Evolutionary conservation across 306 rosid species (phyloP), one percentile per base, ranked within the genome.

Genomic region (Psophocarpus tetragonolobus): DNA sequence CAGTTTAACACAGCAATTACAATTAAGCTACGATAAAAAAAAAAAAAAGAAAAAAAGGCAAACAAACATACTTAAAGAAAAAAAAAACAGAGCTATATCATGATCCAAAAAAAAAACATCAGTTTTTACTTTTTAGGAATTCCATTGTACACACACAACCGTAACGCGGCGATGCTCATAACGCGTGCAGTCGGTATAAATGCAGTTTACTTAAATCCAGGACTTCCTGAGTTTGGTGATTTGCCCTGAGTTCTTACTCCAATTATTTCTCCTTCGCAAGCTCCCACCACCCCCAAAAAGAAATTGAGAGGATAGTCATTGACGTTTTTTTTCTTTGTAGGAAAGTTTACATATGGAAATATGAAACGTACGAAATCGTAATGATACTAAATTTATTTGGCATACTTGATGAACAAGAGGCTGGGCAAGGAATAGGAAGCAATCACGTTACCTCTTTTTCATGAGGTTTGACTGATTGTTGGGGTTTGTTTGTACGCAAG

Each of bases 381-480:
- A 12, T 6, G 54, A 58, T 13, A 24, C 27, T 18, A 41, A 35
- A 48, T 9, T 60, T 29, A 23, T 24, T 81, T 30, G 35, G 39
- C 63, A 78, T 21, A 44, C 33, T 35, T 17, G 29, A 47, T 14
- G 14, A 54, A 78, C 14, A 29, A 41, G 10, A 81, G 53, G 63
- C 63, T 5, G 14, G 3, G 32, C 33, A 33, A 67, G 18, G 21
- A 51, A 53, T 20, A 26, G 21, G 6, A 18, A 85, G 29, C 38
- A 56, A 74, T 58, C 15, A 32, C 35, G 57, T 84, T 36, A 95
- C 99, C 99, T 95, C 99, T 48, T 68, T 87, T 12, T 92, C 92
- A 76, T 95, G 99, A 77, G 88, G 90, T 84, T 81, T 85, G 78
- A 92, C 86, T 11, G 91, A 86, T 4, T 95, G 86, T 29, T 87